Evolutionary conservation across 148 eudicot genomes (phyloP).

Genomic region (Cornus suecica): DNA sequence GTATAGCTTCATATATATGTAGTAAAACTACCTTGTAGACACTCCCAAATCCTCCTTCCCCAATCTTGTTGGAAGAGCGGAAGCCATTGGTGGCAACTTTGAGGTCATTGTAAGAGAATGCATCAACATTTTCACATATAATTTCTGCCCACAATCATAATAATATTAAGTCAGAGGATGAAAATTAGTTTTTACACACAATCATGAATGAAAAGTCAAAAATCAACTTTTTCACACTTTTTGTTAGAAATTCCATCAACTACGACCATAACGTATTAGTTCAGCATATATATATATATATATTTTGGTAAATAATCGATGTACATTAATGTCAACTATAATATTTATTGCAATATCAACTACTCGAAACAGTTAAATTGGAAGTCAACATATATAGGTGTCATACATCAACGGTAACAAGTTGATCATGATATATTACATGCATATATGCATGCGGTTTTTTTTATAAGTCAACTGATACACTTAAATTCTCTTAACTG

Average conservation of each 20-base stretch:
- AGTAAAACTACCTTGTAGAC: constrained; percentile 4
- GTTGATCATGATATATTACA: neutral
- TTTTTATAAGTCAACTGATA: neutral
- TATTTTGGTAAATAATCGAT: too few species aligned
- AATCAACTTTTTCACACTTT: too few species aligned
- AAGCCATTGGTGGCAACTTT: constrained; percentile 13
- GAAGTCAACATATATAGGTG: too few species aligned
- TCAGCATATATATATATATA: neutral
- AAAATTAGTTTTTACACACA: too few species aligned
- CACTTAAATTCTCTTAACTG: neutral
- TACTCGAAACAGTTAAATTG: neutral
- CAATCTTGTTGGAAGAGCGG: constrained; percentile 13
- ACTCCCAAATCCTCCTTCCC: constrained; percentile 14
- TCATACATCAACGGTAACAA: neutral
- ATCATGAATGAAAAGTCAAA: too few species aligned
- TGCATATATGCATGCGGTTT: neutral
- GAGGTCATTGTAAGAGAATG: constrained; percentile 14
- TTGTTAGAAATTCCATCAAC: too few species aligned
- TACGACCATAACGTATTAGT: neutral
- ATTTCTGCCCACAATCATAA: neutral
- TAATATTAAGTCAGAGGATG: too few species aligned
- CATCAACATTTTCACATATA: neutral
- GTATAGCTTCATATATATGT: neutral
- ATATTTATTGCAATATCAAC: neutral
- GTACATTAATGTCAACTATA: neutral